These are phyloP conservation scores for Xylaria digitata DNA, from an alignment of 2,329 filamentous ascomycete genomes.

Conservation along the genomic window DNA sequence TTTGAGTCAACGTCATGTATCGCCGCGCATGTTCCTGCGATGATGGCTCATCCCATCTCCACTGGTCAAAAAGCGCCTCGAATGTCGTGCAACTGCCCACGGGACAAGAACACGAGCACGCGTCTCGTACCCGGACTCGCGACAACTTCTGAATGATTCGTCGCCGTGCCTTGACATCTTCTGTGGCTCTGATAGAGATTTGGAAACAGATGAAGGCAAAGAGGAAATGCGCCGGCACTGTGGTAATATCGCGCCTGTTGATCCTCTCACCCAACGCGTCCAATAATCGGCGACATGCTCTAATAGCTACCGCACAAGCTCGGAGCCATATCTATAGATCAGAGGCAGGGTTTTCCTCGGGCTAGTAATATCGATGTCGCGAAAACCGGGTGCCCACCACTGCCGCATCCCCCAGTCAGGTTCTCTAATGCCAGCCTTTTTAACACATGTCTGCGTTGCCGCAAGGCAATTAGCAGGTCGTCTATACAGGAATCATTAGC, in stretches of 20 bases:
- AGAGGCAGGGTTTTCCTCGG: neutral
- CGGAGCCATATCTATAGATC: too few species aligned
- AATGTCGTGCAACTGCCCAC: constrained; percentile 11
- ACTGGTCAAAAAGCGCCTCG: neutral
- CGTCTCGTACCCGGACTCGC: neutral
- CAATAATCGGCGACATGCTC: constrained; percentile 30
- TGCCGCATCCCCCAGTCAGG: neutral
- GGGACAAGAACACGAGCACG: constrained; percentile 16
- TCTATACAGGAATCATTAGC: neutral
- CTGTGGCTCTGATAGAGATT: too few species aligned
- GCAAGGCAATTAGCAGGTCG: neutral
- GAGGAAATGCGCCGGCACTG: constrained; percentile 16
- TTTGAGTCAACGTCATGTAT: neutral
- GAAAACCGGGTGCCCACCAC: constrained; percentile 9
- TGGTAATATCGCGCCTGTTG: neutral
- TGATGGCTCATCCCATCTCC: neutral
- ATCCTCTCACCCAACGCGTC: constrained; percentile 10
- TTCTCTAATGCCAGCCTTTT: constrained; percentile 13
- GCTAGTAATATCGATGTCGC: neutral
- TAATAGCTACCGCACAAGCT: neutral
- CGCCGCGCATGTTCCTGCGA: neutral
- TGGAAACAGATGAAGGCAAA: neutral
- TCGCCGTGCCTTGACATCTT: neutral
- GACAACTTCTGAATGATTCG: constrained; percentile 11
- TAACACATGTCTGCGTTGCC: constrained; percentile 16